Evolutionary conservation across 768 basidiomycete species (phyloP).

Genomic region (Kwoniella dendrophila): DNA sequence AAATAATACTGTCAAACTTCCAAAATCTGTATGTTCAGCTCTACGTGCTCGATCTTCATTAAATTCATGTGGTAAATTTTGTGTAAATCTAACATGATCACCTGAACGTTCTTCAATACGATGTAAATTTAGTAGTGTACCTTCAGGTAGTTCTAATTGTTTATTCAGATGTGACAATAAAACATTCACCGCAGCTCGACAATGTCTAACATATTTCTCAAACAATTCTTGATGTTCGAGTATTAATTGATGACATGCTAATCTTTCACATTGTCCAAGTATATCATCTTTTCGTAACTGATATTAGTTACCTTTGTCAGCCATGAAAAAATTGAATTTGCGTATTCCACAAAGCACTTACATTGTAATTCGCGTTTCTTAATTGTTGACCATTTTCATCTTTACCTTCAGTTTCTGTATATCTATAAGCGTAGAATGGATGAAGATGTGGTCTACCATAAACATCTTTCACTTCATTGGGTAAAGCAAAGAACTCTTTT

Average conservation of each 20-base stretch:
- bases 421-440: slow-evolving; percentile 37
- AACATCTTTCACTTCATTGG: slow-evolving; percentile 32
- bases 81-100: slow-evolving; percentile 35
- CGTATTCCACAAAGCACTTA: neutral
- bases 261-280: slow-evolving; percentile 25
- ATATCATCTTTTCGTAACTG: slow-evolving; percentile 37
- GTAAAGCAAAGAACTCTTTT: slow-evolving; percentile 29
- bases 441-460: slow-evolving; percentile 31
- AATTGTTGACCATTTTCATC: slow-evolving; percentile 20
- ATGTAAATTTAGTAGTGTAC: slow-evolving; percentile 29
- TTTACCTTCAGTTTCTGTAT: slow-evolving; percentile 2
- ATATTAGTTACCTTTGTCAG: neutral
- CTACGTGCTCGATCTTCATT: slow-evolving; percentile 18
- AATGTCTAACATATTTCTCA: slow-evolving; percentile 23
- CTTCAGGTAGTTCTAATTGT: slow-evolving; percentile 24
- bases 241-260: slow-evolving; percentile 25
- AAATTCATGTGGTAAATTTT: slow-evolving; percentile 18
- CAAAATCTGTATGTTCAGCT: slow-evolving; percentile 38
- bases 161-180: slow-evolving; percentile 25
- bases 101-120: slow-evolving; percentile 25
- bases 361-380: slow-evolving; percentile 32
- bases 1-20: slow-evolving; percentile 30
- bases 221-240: slow-evolving; percentile 23
- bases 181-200: slow-evolving; percentile 25
- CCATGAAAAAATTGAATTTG: neutral